A percentile compares a stretch with the other conserved stretches of the same genome.
phyloP scores from a whole-genome alignment of 176 grass and related monocot genomes.

The Avena atlantica region DNA sequence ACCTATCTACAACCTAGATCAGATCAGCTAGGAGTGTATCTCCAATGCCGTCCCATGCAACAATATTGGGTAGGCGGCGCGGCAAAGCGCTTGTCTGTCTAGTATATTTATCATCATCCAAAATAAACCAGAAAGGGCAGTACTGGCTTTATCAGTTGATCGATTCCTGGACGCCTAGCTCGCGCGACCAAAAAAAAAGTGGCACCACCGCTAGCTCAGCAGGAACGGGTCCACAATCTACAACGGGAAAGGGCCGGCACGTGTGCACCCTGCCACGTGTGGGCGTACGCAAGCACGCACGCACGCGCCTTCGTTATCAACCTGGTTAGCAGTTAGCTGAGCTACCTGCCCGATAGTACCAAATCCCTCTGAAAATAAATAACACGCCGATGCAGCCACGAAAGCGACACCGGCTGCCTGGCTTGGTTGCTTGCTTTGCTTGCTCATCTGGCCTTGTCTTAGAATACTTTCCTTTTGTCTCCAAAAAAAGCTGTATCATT shows the following conservation, averaged over 20 bases:
- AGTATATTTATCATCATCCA: no score
- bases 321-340: slow-evolving; percentile 34
- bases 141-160: no score
- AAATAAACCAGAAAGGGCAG: no score
- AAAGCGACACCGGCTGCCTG: slow-evolving; percentile 33
- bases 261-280: slow-evolving; percentile 13
- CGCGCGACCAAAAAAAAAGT: not conserved
- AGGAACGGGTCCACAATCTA: not conserved
- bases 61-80: no score
- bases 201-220: not conserved
- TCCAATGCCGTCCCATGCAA: no score
- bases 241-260: not conserved
- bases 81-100: no score
- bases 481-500: not conserved
- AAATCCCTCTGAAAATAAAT: slow-evolving; percentile 51
- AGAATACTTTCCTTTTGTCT: not conserved
- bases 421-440: not conserved
- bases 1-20: no score
- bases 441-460: not conserved
- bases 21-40: no score
- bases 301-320: slow-evolving; percentile 27
- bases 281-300: slow-evolving; percentile 17
- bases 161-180: not conserved
- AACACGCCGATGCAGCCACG: not conserved
- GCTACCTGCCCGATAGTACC: slow-evolving; percentile 36